Conservation (phyloP, 306 rosid genomes). For the Erythrophleum fordii region DNA sequence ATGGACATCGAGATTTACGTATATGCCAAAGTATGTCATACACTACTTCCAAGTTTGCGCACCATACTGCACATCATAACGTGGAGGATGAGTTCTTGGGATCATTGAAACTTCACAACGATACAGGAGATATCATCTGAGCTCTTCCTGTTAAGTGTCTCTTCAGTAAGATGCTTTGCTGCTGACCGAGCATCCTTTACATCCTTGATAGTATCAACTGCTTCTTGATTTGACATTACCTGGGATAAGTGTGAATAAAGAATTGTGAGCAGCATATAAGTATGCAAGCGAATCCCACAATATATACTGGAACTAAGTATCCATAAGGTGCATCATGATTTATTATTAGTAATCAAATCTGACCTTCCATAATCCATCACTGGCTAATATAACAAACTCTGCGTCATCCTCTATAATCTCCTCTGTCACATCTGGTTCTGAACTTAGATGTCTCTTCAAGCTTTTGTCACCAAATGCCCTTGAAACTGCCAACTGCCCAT, state of each 20-base stretch:
- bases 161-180: conserved; percentile 82
- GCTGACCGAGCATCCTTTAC: conserved; percentile 87
- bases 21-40: conserved; percentile 32
- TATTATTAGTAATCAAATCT: conserved; percentile 34
- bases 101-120: conserved; percentile 73
- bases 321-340: conserved; percentile 14
- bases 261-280: conserved; percentile 1
- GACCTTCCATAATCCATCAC: conserved; percentile 99
- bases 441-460: conserved; percentile 87
- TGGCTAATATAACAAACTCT: conserved; percentile 85
- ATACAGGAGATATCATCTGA: conserved; percentile 88
- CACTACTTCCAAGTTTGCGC: conserved; percentile 38
- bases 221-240: conserved; percentile 97
- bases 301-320: background rate
- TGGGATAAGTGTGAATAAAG: conserved; percentile 37
- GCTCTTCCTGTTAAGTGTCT: conserved; percentile 82
- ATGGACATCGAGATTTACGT: conserved; percentile 25
- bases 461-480: conserved; percentile 97
- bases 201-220: conserved; percentile 65
- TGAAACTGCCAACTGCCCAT: conserved; percentile 94
- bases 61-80: background rate
- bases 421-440: conserved; percentile 71
- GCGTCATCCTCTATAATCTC: conserved; percentile 59
- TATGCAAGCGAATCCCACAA: conserved; percentile 21
- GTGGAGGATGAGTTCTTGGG: conserved; percentile 23